Evolutionary conservation across 805 yeast genomes (phyloP), one percentile per base, ranked within the genome.

Genomic region (Ogataea pini): DNA sequence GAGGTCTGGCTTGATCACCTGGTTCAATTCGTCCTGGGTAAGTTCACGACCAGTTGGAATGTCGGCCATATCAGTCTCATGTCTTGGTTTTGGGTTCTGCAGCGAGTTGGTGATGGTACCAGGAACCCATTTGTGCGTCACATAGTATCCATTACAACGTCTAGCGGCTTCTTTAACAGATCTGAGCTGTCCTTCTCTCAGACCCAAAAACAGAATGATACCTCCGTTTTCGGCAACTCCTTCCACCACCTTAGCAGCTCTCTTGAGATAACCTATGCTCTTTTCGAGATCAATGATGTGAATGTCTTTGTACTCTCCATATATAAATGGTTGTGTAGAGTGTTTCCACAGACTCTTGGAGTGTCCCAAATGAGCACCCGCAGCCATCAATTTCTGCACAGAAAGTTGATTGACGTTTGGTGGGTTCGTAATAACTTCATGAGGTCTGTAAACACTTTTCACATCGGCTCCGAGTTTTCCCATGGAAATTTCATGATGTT

Each of bases 331-430:
- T 67, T 90, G 92, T 44, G 91, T 88, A 22, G 86, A 77, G 8
- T 90, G 82, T 58, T 95, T 82, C 80, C 84, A 86, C 52, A 85
- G 72, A 3, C 85, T 73, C 29, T 81, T 85, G n/a, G 96, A 78
- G 59, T 92, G 97, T 24, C 99, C 99, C 57, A 94, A 72, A 67
- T 94, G 99, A 39, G 92, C 92, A 44, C 97, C 97, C 0, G 97
- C 89, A 3, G 97, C 92, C 67, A 92, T 66, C 45, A 94, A 75
- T 48, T 82, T 82, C 25, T 89, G 72, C 31, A 90, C 72, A 2
- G 92, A 76, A 10, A 88, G 64, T 48, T 86, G 80, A 18, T 76
- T 68, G 18, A 81, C 72, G 12, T 72, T 58, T 29, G 78, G 71
- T 14, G 96, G 96, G 19, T 73, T 69, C 38, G 73, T 72, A 25